phyloP scores from a whole-genome alignment of 2,329 filamentous ascomycete species.

The Calcarisporium arbuscula region DNA sequence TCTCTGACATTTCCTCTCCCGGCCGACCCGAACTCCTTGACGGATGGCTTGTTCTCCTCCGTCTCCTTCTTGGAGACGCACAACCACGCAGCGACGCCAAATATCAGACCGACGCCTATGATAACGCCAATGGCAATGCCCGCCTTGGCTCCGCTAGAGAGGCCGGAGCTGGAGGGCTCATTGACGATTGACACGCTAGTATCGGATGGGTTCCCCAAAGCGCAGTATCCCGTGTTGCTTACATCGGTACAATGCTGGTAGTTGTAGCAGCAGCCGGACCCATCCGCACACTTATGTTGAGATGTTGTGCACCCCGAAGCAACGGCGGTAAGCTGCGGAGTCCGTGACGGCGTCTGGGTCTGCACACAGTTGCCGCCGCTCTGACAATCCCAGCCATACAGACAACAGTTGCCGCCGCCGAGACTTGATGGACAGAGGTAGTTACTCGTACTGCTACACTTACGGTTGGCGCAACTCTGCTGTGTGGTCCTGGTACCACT shows the following conservation, averaged over 20 bases:
- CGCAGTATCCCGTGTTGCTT: constrained; percentile 31
- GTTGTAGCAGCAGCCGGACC: constrained; percentile 43
- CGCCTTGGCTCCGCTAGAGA: constrained; percentile 46
- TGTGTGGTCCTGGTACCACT: constrained; percentile 15
- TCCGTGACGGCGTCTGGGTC: constrained; percentile 16
- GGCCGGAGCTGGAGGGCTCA: constrained; percentile 11
- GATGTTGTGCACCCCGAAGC: constrained; percentile 37
- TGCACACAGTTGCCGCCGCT: constrained; percentile 28
- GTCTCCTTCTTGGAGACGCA: constrained; percentile 35
- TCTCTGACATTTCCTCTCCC: constrained; percentile 28
- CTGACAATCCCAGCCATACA: constrained; percentile 36
- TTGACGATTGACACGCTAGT: no score
- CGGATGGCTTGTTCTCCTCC: no score
- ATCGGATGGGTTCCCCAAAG: constrained; percentile 25
- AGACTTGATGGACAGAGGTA: constrained; percentile 38
- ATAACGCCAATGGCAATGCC: constrained; percentile 51
- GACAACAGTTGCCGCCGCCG: constrained; percentile 45
- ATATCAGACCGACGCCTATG: constrained; percentile 33
- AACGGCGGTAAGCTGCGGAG: constrained; percentile 25
- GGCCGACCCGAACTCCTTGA: no score
- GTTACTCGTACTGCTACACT: constrained; percentile 32
- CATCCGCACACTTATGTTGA: constrained; percentile 37
- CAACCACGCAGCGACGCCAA: constrained; percentile 40
- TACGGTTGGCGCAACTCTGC: constrained; percentile 32
- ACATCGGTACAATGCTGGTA: constrained; percentile 36